A percentile compares a stretch with the other conserved stretches of the same genome.
Conservation (phyloP, 2,329 filamentous ascomycete species). For the Pezicula carpinea region DNA sequence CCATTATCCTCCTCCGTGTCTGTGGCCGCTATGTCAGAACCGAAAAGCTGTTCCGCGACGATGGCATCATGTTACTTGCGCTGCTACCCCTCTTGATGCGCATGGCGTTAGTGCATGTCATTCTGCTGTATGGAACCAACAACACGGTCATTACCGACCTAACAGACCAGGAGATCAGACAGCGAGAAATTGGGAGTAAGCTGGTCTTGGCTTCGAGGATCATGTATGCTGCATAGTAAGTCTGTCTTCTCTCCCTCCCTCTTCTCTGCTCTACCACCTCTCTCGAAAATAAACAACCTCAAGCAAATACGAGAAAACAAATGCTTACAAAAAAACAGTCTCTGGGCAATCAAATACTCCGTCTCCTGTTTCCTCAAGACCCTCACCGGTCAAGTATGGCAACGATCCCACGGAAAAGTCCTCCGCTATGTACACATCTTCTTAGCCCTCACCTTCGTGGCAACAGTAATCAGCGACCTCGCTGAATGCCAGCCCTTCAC, state of each 20-base stretch:
- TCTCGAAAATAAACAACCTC: too few species aligned
- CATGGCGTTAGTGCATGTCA: constrained; percentile 80
- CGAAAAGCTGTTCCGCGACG: constrained; percentile 80
- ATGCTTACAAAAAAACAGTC: constrained; percentile 41
- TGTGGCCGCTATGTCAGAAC: constrained; percentile 80
- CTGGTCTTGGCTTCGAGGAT: constrained; percentile 78
- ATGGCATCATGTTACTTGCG: constrained; percentile 77
- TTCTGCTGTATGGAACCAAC: constrained; percentile 87
- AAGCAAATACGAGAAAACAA: background rate
- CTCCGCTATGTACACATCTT: constrained; percentile 70
- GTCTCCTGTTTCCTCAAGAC: constrained; percentile 86
- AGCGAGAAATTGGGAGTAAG: constrained; percentile 68
- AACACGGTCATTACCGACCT: constrained; percentile 60
- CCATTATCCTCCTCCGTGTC: constrained; percentile 76
- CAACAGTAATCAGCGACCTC: constrained; percentile 73
- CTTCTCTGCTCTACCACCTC: too few species aligned
- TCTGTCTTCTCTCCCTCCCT: constrained; percentile 21
- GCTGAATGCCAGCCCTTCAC: constrained; percentile 73
- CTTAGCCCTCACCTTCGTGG: constrained; percentile 70
- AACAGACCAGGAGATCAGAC: constrained; percentile 52
- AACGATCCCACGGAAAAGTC: constrained; percentile 65
- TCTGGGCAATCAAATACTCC: constrained; percentile 88
- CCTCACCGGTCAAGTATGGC: constrained; percentile 77
- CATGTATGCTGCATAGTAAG: constrained; percentile 83
- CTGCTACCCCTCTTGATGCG: constrained; percentile 75